Conservation (phyloP, 805 yeast species). For the Vanderwaltozyma yarrowii region DNA sequence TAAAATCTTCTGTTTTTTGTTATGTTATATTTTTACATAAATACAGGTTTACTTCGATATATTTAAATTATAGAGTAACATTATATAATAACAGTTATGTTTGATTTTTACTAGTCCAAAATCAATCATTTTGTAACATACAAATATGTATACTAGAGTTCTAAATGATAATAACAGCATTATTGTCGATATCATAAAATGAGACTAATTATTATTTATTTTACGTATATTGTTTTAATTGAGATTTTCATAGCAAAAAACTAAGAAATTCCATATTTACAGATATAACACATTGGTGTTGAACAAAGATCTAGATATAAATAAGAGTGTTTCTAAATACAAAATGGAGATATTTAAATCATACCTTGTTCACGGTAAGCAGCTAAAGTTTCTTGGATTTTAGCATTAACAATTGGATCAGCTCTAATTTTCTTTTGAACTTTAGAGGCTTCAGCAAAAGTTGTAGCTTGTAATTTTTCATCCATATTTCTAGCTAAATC, state of each 20-base stretch:
- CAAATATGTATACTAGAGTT: too few relatives aligned
- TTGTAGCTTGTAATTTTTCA: slow-evolving; percentile 83
- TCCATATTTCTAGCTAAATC: slow-evolving; percentile 71
- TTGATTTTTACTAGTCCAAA: too few relatives aligned
- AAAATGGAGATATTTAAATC: slow-evolving; percentile 4
- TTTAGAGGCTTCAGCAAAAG: slow-evolving; percentile 87
- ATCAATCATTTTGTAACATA: too few relatives aligned
- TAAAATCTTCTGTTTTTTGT: too few relatives aligned
- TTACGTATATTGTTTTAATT: too few relatives aligned
- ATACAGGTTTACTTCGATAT: too few relatives aligned
- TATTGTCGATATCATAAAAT: too few relatives aligned
- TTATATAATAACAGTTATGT: too few relatives aligned
- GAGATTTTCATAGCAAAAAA: not conserved
- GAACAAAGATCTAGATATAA: not conserved
- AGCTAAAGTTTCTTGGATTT: slow-evolving; percentile 51
- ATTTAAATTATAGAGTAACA: too few relatives aligned
- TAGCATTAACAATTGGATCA: slow-evolving; percentile 55
- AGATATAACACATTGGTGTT: not conserved
- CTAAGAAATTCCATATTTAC: not conserved
- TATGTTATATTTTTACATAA: not conserved
- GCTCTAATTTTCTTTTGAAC: slow-evolving; percentile 70
- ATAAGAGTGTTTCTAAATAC: not conserved
- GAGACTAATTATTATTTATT: too few relatives aligned
- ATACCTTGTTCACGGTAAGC: slow-evolving; percentile 26
- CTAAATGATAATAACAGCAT: too few relatives aligned